Evolutionary conservation across 169 alveolate species (phyloP).

Genomic region (Toxoplasma gondii): DNA sequence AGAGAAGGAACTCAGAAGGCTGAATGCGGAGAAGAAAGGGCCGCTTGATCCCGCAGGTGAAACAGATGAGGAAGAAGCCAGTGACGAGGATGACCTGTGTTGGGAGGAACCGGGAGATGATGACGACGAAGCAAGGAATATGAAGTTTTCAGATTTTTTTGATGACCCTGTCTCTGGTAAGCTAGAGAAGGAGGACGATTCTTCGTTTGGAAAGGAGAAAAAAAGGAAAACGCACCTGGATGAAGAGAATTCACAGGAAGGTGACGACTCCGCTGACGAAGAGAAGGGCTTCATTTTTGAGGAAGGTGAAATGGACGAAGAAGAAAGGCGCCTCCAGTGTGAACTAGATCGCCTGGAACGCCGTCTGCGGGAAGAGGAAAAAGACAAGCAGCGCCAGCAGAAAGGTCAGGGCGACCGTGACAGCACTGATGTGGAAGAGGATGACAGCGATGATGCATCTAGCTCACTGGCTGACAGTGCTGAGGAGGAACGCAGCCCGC

Average conservation of each 20-base stretch:
- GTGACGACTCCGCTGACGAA: conserved; percentile 44
- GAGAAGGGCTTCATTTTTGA: background rate
- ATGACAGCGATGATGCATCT: conserved; percentile 27
- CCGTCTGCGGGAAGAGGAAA: conserved; percentile 27
- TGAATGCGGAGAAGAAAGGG: background rate
- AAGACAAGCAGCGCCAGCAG: conserved; percentile 34
- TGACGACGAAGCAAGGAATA: background rate
- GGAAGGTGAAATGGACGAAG: conserved; percentile 35
- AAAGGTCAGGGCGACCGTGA: background rate
- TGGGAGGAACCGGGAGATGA: background rate
- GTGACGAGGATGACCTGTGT: background rate
- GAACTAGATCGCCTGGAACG: conserved; percentile 40
- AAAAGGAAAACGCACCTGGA: background rate
- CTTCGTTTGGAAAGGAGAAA: background rate
- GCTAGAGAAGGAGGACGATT: background rate
- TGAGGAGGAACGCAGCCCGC: conserved; percentile 6
- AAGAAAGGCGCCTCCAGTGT: conserved; percentile 42
- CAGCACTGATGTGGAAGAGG: background rate
- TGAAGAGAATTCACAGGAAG: conserved; percentile 38
- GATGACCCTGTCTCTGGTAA: background rate
- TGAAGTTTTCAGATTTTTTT: conserved; percentile 24
- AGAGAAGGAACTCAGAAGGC: conserved; percentile 1
- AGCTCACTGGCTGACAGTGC: background rate
- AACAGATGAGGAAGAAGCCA: background rate
- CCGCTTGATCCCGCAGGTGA: background rate